These are phyloP conservation scores for Mycena sanguinolenta DNA, from an alignment of 768 basidiomycete genomes.

Conservation along the genomic window DNA sequence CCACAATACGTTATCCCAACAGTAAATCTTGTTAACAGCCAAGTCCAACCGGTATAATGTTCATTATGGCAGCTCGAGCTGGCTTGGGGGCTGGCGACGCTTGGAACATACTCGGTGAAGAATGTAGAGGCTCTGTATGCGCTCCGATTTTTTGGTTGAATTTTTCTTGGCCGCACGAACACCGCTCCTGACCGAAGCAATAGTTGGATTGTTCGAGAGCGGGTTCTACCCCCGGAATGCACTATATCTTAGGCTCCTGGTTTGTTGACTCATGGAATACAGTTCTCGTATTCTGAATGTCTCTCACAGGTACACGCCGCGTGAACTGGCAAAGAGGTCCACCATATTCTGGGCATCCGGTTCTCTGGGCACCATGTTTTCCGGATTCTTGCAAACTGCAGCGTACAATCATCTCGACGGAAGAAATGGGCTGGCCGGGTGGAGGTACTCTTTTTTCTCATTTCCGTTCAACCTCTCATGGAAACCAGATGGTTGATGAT, in stretches of 20 bases:
- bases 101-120: slow-evolving; percentile 36
- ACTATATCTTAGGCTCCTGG: slow-evolving; percentile 38
- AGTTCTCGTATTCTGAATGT: neutral
- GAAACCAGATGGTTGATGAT: slow-evolving; percentile 35
- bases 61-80: slow-evolving; percentile 29
- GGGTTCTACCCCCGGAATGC: slow-evolving; percentile 39
- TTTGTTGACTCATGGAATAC: neutral
- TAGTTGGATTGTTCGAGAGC: slow-evolving; percentile 34
- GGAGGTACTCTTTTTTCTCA: slow-evolving; percentile 17
- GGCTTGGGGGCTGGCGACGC: slow-evolving; percentile 36
- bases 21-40: neutral
- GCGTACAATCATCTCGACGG: slow-evolving; percentile 37
- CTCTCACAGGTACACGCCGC: slow-evolving; percentile 33
- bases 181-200: neutral
- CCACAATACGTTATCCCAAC: slow-evolving; percentile 39
- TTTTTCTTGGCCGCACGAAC: neutral
- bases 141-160: slow-evolving; percentile 31
- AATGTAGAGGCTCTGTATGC: slow-evolving; percentile 31
- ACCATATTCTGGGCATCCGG: slow-evolving; percentile 38
- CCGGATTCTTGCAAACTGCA: slow-evolving; percentile 38
- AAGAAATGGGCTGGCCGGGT: slow-evolving; percentile 32
- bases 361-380: slow-evolving; percentile 37
- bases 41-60: neutral
- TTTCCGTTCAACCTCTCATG: neutral
- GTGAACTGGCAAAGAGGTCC: slow-evolving; percentile 36